These are phyloP conservation scores for Tulasnella sp. DNA, from an alignment of 768 basidiomycete species.

Conservation along the genomic window DNA sequence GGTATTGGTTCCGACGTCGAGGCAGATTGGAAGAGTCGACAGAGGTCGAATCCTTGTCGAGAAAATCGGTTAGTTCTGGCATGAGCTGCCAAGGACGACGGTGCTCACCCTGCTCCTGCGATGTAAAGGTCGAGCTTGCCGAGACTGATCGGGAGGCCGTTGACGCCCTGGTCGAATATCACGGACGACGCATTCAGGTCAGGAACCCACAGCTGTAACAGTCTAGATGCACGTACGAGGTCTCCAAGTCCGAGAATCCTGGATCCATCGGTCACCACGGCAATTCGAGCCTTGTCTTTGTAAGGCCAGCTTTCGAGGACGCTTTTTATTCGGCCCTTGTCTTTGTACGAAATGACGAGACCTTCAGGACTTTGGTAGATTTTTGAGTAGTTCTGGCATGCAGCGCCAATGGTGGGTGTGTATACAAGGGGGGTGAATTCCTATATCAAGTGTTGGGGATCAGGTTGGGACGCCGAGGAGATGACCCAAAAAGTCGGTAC, in stretches of 20 bases:
- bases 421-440: conserved; percentile 48
- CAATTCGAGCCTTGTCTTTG: conserved; percentile 72
- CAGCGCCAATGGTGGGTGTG: conserved; percentile 88
- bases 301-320: conserved; percentile 71
- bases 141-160: conserved; percentile 69
- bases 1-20: conserved; percentile 89
- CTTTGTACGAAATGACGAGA: conserved; percentile 62
- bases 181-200: background rate
- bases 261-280: conserved; percentile 86
- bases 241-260: conserved; percentile 81
- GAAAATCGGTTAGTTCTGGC: background rate
- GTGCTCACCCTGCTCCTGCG: conserved; percentile 74
- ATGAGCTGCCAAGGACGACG: conserved; percentile 20
- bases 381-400: conserved; percentile 74
- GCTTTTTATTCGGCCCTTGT: conserved; percentile 72
- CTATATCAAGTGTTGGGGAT: background rate
- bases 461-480: background rate
- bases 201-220: background rate
- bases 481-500: conserved; percentile 23
- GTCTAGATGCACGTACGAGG: background rate
- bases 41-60: conserved; percentile 61
- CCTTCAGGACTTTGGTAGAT: conserved; percentile 58
- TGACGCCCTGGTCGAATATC: conserved; percentile 17
- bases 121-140: conserved; percentile 89
- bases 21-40: conserved; percentile 74